phyloP scores from a whole-genome alignment of 768 basidiomycete genomes.

The Rhodotorula diobovata region DNA sequence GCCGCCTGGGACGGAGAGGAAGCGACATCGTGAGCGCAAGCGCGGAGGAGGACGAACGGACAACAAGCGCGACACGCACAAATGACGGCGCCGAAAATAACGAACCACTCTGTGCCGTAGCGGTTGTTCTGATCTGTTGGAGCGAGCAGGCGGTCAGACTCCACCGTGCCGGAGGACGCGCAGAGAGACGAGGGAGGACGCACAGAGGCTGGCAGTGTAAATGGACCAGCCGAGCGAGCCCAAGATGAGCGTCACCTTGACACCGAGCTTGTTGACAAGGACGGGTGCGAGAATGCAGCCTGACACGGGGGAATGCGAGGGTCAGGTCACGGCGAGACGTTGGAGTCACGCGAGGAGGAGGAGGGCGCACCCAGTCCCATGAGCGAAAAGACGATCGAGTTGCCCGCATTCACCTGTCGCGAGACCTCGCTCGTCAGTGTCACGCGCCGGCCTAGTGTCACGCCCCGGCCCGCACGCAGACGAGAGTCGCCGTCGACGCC shows the following conservation, averaged over 20 bases:
- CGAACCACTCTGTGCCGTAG: constrained; percentile 26
- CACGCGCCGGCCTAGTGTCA: not conserved
- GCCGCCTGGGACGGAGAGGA: not conserved
- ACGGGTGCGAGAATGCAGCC: constrained; percentile 7
- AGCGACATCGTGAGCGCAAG: not conserved
- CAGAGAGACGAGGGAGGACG: not conserved
- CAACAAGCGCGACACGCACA: not conserved
- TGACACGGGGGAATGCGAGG: not conserved
- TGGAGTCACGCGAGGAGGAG: no score
- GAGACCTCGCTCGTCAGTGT: not conserved
- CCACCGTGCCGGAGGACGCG: accelerated
- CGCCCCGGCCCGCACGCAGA: not conserved
- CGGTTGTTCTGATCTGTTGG: constrained; percentile 16
- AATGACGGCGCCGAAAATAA: constrained; percentile 16
- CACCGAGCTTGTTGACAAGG: constrained; percentile 1
- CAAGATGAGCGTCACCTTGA: not conserved
- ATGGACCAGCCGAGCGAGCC: constrained; percentile 19
- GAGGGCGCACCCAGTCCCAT: constrained; percentile 1
- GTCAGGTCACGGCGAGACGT: no score
- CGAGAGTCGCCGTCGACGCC: not conserved
- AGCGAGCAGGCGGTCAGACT: not conserved
- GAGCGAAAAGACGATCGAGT: not conserved
- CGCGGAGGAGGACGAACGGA: not conserved
- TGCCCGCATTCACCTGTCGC: constrained; percentile 2
- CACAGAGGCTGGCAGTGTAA: constrained; percentile 17